phyloP scores from a whole-genome alignment of 2,329 filamentous ascomycete species.

The Eutypella sp. region DNA sequence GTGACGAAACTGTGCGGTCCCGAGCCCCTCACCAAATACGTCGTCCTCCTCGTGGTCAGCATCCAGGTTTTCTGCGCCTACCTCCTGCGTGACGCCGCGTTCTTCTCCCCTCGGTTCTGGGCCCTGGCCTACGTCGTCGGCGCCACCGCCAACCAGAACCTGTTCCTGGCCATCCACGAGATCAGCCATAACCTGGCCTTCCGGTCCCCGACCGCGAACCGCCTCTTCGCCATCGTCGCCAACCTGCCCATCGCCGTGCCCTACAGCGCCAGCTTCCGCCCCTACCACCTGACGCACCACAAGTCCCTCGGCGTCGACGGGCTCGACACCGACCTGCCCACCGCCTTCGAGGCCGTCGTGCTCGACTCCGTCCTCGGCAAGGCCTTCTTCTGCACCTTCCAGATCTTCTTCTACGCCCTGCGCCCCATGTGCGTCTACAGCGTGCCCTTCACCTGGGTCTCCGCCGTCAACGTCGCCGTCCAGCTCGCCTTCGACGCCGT shows the following conservation, averaged over 20 bases:
- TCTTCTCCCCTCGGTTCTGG: conserved; percentile 82
- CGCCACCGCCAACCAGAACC: conserved; percentile 94
- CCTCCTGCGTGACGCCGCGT: conserved; percentile 67
- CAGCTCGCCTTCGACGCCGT: conserved; percentile 75
- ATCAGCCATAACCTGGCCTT: conserved; percentile 98
- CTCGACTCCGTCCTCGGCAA: conserved; percentile 94
- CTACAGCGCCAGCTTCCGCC: conserved; percentile 93
- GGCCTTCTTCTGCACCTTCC: conserved; percentile 98
- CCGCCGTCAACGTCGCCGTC: conserved; percentile 72
- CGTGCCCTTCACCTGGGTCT: conserved; percentile 79
- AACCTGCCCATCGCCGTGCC: conserved; percentile 94
- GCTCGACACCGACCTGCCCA: conserved; percentile 92
- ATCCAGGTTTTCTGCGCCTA: conserved; percentile 77
- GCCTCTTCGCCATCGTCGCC: conserved; percentile 84
- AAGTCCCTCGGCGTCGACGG: conserved; percentile 97
- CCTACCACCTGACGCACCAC: conserved; percentile 97
- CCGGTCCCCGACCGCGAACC: conserved; percentile 71
- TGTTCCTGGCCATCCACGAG: conserved; percentile 97
- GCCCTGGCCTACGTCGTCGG: conserved; percentile 85
- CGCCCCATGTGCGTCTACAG: conserved; percentile 93
- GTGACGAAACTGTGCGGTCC: conserved; percentile 96
- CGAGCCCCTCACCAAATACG: conserved; percentile 91
- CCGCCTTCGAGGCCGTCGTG: conserved; percentile 83
- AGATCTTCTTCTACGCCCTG: conserved; percentile 97
- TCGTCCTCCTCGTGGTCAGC: conserved; percentile 76